Evolutionary conservation across 2,329 filamentous ascomycete species (phyloP), one percentile per base, ranked within the genome.

Genomic region (Stemphylium lycopersici): DNA sequence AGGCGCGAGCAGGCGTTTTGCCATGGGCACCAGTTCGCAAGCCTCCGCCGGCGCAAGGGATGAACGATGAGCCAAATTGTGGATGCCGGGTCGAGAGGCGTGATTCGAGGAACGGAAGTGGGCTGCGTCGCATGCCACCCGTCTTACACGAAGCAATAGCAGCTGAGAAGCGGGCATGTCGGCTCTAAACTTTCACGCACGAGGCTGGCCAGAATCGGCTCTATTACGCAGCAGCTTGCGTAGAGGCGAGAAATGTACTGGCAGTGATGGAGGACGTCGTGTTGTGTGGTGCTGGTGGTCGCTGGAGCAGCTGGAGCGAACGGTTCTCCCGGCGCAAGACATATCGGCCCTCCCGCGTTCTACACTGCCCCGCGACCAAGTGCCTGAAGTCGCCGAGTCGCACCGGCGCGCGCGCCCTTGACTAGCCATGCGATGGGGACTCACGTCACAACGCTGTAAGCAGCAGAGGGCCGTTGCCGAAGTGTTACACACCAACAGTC

Each of bases 351-450:
- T 63, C 56, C 56, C 53, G 62, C 55, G 34, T 48, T 44, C 56
- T 53, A 48, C 59, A 50, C 50, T 58, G 58, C 57, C 62, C 62
- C 56, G 68, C 67, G 68, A 70, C 61, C 57, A 62, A 63, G 58
- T 59, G 61, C 56, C 59, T 69, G 61, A 66, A 59, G 58, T 62
- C 56, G 62, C 48, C 69, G 68, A 72, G 66, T 70, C 65, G 66
- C 59, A 62, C 55, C 48, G 52, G 47, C 55, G 53, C 52, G 39
- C 36, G 39, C 33, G 47, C 50, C 57, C 42, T 42, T 50, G 43
- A 46, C 59, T 62, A 61, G 59, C 52, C 48, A 61, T 46, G 20
- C 36, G 46, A 44, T 33, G 52, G 8, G 54, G 47, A 56, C 37
- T 63, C 63, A 65, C 63, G 62, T 71, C 61, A 71, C 58, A 66